These are phyloP conservation scores for Candida glucosophila DNA, from an alignment of 1,139 yeast genomes.

Conservation along the genomic window DNA sequence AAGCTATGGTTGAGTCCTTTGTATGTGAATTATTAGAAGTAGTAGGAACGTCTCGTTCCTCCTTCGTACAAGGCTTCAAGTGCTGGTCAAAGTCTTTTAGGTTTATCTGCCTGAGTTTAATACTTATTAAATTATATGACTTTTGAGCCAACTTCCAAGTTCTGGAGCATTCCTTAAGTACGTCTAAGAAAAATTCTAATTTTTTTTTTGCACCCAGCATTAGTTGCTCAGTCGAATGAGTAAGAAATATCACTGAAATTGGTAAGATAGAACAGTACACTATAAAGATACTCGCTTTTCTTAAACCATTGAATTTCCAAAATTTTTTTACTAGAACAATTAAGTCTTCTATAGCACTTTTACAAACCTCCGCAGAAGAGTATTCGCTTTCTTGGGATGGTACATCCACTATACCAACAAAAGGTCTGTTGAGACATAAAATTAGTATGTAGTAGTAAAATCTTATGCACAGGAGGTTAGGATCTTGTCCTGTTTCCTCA, in stretches of 20 bases:
- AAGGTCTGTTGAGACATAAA: constrained; percentile 52
- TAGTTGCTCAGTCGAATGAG: constrained; percentile 21
- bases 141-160: constrained; percentile 46
- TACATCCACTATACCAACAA: constrained; percentile 26
- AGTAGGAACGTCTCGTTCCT: too few relatives aligned
- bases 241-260: constrained; percentile 35
- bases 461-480: constrained; percentile 43
- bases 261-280: constrained; percentile 42
- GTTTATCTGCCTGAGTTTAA: constrained; percentile 18
- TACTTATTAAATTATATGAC: constrained; percentile 32
- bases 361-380: constrained; percentile 27
- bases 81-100: too few relatives aligned
- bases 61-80: too few relatives aligned
- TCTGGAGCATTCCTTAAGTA: constrained; percentile 28
- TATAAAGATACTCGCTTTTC: constrained; percentile 36
- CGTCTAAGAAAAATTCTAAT: constrained; percentile 31
- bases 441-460: constrained; percentile 51
- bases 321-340: constrained; percentile 30
- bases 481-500: constrained; percentile 37
- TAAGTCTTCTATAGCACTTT: constrained; percentile 35
- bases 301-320: constrained; percentile 30
- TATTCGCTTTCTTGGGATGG: constrained; percentile 9
- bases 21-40: background rate
- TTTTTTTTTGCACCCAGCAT: constrained; percentile 17
- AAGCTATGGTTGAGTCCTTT: background rate